Percentiles rank a stretch among this genome's conserved stretches.
These are phyloP conservation scores for Neurospora crassa DNA, from an alignment of 2,329 filamentous ascomycete genomes.

Conservation along the genomic window DNA sequence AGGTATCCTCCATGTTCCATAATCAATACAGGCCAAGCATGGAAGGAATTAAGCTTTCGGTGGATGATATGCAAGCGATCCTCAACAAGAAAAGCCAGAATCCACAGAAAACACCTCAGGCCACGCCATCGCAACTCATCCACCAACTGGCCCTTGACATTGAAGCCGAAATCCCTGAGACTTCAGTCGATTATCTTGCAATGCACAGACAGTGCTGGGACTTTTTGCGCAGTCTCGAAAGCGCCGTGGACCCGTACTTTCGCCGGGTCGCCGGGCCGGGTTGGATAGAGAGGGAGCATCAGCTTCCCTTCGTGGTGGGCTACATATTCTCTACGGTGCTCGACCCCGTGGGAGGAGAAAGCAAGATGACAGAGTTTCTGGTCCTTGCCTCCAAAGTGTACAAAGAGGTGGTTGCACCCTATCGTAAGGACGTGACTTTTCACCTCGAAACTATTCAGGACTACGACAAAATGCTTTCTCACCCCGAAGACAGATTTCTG, in stretches of 20 bases:
- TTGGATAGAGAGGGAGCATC: constrained; percentile 2
- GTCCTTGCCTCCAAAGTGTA: not conserved
- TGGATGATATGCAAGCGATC: not conserved
- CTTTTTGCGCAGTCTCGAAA: not conserved
- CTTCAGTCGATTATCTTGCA: not conserved
- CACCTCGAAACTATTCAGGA: not conserved
- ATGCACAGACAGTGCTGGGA: constrained; percentile 1
- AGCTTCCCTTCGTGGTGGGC: constrained; percentile 1
- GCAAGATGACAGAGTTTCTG: not conserved
- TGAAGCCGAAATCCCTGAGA: not conserved
- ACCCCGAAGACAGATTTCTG: not conserved
- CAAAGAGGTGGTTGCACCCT: not conserved
- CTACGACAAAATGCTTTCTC: not conserved
- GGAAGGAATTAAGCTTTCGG: not conserved
- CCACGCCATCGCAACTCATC: not conserved
- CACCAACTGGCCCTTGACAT: not conserved
- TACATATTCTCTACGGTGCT: not conserved
- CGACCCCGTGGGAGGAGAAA: not conserved
- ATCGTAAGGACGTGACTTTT: not conserved
- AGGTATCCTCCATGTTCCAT: not conserved
- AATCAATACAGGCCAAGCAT: not conserved
- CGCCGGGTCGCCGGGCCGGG: not conserved
- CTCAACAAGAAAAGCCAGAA: not conserved
- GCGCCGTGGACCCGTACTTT: not conserved
- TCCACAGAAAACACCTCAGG: not conserved